phyloP scores from a whole-genome alignment of 2,329 filamentous ascomycete genomes.

The Verruconis gallopava region DNA sequence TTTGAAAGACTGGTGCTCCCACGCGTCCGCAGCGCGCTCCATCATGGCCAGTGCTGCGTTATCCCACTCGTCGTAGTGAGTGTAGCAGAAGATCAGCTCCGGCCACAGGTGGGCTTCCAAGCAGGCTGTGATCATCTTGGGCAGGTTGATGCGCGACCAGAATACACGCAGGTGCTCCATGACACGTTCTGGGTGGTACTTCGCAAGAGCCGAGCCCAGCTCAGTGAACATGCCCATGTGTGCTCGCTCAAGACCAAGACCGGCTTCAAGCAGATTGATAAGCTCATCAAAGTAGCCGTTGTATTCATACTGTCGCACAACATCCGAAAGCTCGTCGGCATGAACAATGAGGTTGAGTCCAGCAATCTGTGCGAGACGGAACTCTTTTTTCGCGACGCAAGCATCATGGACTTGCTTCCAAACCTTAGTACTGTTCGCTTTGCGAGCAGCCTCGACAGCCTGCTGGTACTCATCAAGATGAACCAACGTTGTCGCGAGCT shows the following conservation, averaged over 20 bases:
- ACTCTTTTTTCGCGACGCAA: conserved; percentile 95
- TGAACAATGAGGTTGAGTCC: conserved; percentile 97
- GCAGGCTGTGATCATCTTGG: conserved; percentile 86
- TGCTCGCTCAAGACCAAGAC: conserved; percentile 78
- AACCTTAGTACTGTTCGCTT: conserved; percentile 98
- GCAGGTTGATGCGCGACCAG: conserved; percentile 96
- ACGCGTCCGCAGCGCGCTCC: conserved; percentile 91
- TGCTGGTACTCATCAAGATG: conserved; percentile 94
- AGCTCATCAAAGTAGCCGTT: conserved; percentile 98
- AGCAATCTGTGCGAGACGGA: conserved; percentile 95
- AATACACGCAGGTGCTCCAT: conserved; percentile 99
- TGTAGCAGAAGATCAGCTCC: conserved; percentile 94
- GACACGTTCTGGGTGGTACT: conserved; percentile 86
- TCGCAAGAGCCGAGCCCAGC: conserved; percentile 80
- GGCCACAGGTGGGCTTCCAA: conserved; percentile 96
- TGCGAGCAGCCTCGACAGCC: conserved; percentile 92
- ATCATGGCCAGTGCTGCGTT: conserved; percentile 96
- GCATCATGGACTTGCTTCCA: conserved; percentile 98
- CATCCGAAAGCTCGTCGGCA: conserved; percentile 81
- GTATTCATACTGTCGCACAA: conserved; percentile 92
- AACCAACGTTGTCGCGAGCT: conserved; percentile 94
- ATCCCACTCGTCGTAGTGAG: conserved; percentile 96
- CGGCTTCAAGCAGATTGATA: conserved; percentile 85
- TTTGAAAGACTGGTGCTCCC: conserved; percentile 99
- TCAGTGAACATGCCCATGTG: conserved; percentile 98